A percentile compares a stretch with the other conserved stretches of the same genome.
phyloP scores from a whole-genome alignment of 805 yeast genomes.

The Metschnikowia lochheadii region DNA sequence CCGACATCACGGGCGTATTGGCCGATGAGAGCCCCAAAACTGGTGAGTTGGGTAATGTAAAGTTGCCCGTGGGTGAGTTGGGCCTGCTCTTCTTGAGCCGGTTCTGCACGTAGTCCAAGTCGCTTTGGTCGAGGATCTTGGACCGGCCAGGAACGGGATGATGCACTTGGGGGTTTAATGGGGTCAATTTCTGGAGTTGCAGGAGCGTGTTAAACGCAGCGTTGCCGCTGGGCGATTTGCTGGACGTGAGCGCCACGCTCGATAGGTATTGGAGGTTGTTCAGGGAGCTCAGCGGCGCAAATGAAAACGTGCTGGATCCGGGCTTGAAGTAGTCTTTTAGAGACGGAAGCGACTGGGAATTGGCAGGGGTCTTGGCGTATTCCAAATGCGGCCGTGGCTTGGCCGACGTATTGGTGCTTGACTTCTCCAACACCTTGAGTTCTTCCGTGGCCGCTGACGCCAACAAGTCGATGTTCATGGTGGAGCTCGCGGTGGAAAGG shows the following conservation, averaged over 20 bases:
- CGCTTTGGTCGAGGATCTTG: constrained; percentile 38
- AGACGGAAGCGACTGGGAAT: constrained; percentile 51
- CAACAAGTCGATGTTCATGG: constrained; percentile 45
- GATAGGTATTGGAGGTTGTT: constrained; percentile 31
- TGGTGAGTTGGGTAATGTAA: constrained; percentile 43
- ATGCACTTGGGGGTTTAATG: constrained; percentile 16
- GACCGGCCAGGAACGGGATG: constrained; percentile 17
- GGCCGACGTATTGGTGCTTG: constrained; percentile 8
- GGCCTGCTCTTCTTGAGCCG: constrained; percentile 47
- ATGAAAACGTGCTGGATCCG: constrained; percentile 4
- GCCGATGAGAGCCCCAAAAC: constrained; percentile 36
- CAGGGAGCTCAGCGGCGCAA: constrained; percentile 16
- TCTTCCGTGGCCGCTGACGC: constrained; percentile 57
- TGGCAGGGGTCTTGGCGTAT: constrained; percentile 13
- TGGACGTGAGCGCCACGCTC: constrained; percentile 37
- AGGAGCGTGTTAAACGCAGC: constrained; percentile 32
- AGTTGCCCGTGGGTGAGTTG: constrained; percentile 39
- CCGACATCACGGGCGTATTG: constrained; percentile 40
- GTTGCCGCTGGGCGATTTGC: constrained; percentile 22
- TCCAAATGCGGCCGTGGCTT: constrained; percentile 2
- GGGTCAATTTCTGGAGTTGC: constrained; percentile 63
- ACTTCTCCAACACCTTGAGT: constrained; percentile 37
- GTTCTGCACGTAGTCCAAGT: constrained; percentile 44
- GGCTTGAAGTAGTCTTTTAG: constrained; percentile 44
- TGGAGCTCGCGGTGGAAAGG: constrained; percentile 8